Conservation (phyloP, 2,329 filamentous ascomycete genomes). For the Microthyrium microscopicum region DNA sequence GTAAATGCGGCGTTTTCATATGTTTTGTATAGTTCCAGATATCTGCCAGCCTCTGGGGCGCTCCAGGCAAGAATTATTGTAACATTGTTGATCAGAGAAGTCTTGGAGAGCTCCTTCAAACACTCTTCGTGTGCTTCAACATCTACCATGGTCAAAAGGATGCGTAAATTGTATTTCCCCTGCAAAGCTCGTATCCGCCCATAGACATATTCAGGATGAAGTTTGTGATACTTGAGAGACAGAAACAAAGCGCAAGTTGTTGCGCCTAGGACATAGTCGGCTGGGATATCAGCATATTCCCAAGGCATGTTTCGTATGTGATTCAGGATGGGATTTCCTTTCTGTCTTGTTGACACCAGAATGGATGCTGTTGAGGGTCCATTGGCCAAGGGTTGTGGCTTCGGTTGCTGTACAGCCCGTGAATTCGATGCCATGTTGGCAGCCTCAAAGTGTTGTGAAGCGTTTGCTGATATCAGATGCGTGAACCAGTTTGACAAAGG, state of each 20-base stretch:
- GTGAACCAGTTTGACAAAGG: no score
- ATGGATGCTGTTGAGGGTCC: conserved; percentile 57
- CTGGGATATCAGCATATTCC: conserved; percentile 95
- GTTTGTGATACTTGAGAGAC: conserved; percentile 88
- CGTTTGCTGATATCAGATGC: conserved; percentile 5
- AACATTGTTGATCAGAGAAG: conserved; percentile 78
- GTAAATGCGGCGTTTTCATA: conserved; percentile 74
- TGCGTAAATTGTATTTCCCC: conserved; percentile 70
- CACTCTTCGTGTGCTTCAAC: conserved; percentile 87
- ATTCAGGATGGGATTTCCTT: conserved; percentile 83
- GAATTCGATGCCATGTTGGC: neutral
- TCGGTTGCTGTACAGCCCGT: conserved; percentile 55
- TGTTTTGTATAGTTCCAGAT: conserved; percentile 87
- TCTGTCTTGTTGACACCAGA: conserved; percentile 78
- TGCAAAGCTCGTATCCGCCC: conserved; percentile 72
- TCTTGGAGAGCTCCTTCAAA: conserved; percentile 80
- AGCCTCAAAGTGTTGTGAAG: neutral
- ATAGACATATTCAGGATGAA: conserved; percentile 97
- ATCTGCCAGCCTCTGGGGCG: conserved; percentile 80
- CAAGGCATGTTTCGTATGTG: conserved; percentile 69
- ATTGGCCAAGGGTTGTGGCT: conserved; percentile 65
- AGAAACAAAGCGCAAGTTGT: conserved; percentile 88
- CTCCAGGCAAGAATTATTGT: conserved; percentile 91
- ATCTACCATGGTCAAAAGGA: conserved; percentile 83
- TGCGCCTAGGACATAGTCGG: conserved; percentile 75